Base-by-base conservation (phyloP, 768 basidiomycete genomes). In the Dendrothele bispora region DNA sequence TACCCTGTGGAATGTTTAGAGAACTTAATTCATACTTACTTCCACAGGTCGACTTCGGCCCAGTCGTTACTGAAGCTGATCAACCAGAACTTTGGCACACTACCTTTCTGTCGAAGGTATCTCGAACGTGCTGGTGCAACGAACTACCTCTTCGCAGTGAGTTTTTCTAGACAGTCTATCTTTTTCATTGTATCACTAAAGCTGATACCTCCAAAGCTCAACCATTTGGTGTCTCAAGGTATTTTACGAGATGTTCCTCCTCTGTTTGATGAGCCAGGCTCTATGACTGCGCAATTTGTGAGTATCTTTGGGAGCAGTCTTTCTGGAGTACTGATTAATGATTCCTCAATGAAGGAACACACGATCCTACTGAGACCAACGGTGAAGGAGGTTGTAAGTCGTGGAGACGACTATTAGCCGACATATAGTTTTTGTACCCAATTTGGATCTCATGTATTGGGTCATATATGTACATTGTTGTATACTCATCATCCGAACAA, bases 101-200 rank as follows among this genome's bases (percentile, higher is more conserved):
- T 98, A 51, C 95, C 97, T 3, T 99, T 91, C 68, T 98, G 95
- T 65, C 80, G 95, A 56, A 77, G 97, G 52, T 98, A 98, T 67
- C 80, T 98, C 17, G 95, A 98, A 60, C 84, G 94, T 22, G 70
- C 75, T 5, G 97, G 95, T 12, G 93, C 97, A 72, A 91, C 81
- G 71, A 91, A 87, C 65, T 95, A 99, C 64, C 72, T 98, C 17
- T 72, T 97, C 29, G 95, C 90, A 49, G 91, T 95, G 48, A 49
- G 79, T 68, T 17, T 6, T 22, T 41, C 27, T n/a, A n/a, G n/a
- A n/a, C n/a, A n/a, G n/a, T 7, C 39, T 43, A 35, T 27, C 34
- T 27, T 39, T 24, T 43, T 25, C 24, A 38, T 30, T 21, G 35
- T 25, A 41, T 28, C n/a, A 39, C 20, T 28, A 7, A 28, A 18